Evolutionary conservation across 805 yeast genomes (phyloP), one percentile per base, ranked within the genome.

Genomic region (Pichia kluyveri): DNA sequence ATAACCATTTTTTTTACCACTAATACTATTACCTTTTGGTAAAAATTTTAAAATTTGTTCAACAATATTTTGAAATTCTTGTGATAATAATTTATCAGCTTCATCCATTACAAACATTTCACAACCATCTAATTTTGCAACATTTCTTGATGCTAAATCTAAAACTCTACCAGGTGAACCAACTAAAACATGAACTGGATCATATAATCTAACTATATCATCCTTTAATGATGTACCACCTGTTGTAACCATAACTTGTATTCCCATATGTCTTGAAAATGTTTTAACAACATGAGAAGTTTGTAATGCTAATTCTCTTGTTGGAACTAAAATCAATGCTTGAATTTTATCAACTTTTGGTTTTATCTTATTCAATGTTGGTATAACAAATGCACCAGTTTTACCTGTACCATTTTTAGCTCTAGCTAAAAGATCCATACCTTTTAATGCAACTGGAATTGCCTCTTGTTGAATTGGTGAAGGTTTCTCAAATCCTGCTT

Each of bases 401-500:
- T 93, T 93, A 60, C 99, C 99, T 1, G 99, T 93, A 54, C 99
- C 99, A 69, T 93, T 93, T 66, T 93, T 93, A 41, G 99, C 98
- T 70, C 99, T 80, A 15, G 99, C 99, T 54, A 93, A 76, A 51
- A 93, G 85, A 67, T 93, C 99, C 69, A 96, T 82, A 45, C 98
- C 98, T 48, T 93, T 83, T 41, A 93, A 75, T 0, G 97, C 96
- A 60, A 88, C 87, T 3, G 99, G 99, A 49, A 93, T 93, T 8
- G 96, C 80, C 66, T 90, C 98, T 69, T 91, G 97, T 69, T 93
- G 99, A 63, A 93, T 89, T 18, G 99, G 99, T 31, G 96, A 86
- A 7, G 99, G 99, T 62, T 86, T 88, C 66, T 93, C 99, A 62
- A 93, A 93, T 44, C 99, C 99, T 1, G 98, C 98, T 68, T 93